Base-by-base conservation (phyloP, 495 filamentous ascomycete genomes). In the Pyronema domesticum region DNA sequence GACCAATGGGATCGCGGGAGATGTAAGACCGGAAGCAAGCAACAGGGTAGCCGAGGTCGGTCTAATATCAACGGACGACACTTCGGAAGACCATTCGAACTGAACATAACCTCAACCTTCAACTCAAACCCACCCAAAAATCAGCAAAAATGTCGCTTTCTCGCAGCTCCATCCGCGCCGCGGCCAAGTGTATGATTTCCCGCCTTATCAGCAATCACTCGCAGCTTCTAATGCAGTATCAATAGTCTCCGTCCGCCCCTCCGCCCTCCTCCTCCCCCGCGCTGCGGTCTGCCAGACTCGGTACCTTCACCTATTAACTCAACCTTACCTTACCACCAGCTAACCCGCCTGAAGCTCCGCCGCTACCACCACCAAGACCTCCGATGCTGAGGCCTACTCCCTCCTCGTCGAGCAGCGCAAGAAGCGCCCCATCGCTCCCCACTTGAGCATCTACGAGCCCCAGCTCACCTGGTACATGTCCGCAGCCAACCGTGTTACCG, bases 401-500 rank as follows among this genome's bases (percentile, higher is more conserved):
- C 80, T 95, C 72, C 88, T 96, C 68, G 78, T 75, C 58, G 71
- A 78, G 58, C 91, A 99, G 70, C 91, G 91, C 60, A 80, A 81
- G 55, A 65, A 72, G 62, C 93, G 91, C 46, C 91, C 91, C 60
- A 76, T 93, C 56, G 74, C 86, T 37, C 91, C 91, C 43, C 89
- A 99, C 67, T 79, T 99, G 51, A 63, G 69, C 56, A 89, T 94
- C 77, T 99, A 96, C 78, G 74, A 78, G 60, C 82, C 83, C 57
- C 82, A 85, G 71, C 82, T 96, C 65, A 89, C 88, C 53, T 95
- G 83, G 83, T 80, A 82, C 66, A 64, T 67, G 51, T 86, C 80
- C 53, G 70, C 64, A 51, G 71, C 84, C 68, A 81, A 86, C 74
- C 86, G 91, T 62, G 76, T 96, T 72, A 88, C 85, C 13, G 91